These are phyloP conservation scores for Arxiozyma heterogenica DNA, from an alignment of 1,139 yeast species.

Conservation along the genomic window DNA sequence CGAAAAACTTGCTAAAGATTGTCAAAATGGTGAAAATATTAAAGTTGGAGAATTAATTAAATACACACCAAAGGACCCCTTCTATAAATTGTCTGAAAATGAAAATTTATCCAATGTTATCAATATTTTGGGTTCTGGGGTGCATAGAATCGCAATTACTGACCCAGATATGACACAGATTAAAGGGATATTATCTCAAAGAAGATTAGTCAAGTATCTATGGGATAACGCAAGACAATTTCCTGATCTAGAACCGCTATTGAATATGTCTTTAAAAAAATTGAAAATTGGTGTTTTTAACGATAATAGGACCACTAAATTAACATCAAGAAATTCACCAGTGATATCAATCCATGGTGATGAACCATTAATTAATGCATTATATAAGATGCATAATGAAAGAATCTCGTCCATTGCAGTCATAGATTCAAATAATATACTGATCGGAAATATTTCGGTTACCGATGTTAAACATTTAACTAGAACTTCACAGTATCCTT, in stretches of 20 bases:
- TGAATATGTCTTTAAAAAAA: conserved; percentile 44
- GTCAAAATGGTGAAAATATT: conserved; percentile 24
- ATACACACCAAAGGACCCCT: conserved; percentile 80
- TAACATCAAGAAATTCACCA: conserved; percentile 21
- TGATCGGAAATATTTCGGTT: conserved; percentile 84
- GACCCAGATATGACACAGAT: conserved; percentile 41
- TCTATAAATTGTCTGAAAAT: conserved; percentile 59
- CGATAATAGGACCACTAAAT: conserved; percentile 14
- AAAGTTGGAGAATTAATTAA: conserved; percentile 32
- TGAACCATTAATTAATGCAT: conserved; percentile 73
- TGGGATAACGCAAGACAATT: conserved; percentile 91
- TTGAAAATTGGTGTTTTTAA: conserved; percentile 28
- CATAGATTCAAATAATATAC: conserved; percentile 63
- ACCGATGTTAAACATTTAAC: conserved; percentile 85
- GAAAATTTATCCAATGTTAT: conserved; percentile 67
- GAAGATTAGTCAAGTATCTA: conserved; percentile 69
- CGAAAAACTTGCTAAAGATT: conserved; percentile 22
- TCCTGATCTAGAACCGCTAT: conserved; percentile 64
- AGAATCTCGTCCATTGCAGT: conserved; percentile 86
- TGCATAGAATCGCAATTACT: conserved; percentile 82
- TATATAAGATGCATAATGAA: conserved; percentile 71
- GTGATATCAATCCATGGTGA: conserved; percentile 81
- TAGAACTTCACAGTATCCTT: conserved; percentile 68
- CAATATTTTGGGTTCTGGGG: conserved; percentile 83
- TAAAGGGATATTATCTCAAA: conserved; percentile 78